Percentiles rank a stretch among this genome's conserved stretches.
Evolutionary conservation across 1,139 yeast genomes (phyloP).

Genomic region (Suhomyces choctaworum): DNA sequence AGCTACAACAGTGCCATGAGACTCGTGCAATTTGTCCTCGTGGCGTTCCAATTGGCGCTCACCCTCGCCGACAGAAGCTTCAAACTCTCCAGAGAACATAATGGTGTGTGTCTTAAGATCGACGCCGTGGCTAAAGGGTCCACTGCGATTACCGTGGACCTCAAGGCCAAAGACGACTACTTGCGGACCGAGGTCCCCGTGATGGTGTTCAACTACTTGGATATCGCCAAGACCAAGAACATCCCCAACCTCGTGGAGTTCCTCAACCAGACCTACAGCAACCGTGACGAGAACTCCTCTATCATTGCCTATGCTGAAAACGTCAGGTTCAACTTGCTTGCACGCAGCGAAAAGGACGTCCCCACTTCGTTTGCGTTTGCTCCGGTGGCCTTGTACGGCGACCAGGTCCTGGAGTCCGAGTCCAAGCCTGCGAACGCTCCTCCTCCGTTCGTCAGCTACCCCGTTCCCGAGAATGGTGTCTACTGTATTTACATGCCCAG

Average conservation of each 20-base stretch:
- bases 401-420: background rate
- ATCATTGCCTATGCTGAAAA: constrained; percentile 7
- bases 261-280: constrained; percentile 13
- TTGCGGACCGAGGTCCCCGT: constrained; percentile 14
- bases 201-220: constrained; percentile 18
- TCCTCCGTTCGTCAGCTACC: constrained; percentile 8
- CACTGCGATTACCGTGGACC: constrained; percentile 12
- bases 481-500: constrained; percentile 19
- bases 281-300: constrained; percentile 8
- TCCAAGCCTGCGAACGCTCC: constrained; percentile 1
- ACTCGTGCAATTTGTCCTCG: constrained; percentile 3
- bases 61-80: constrained; percentile 11
- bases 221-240: constrained; percentile 13
- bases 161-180: constrained; percentile 6
- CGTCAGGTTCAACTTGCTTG: constrained; percentile 11
- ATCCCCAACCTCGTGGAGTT: constrained; percentile 16
- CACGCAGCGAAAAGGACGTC: constrained; percentile 3
- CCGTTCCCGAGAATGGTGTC: constrained; percentile 11
- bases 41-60: constrained; percentile 9
- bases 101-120: constrained; percentile 16
- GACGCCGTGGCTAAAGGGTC: constrained; percentile 8
- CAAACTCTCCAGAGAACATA: constrained; percentile 13
- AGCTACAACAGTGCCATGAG: constrained; percentile 4
- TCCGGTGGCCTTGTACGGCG: constrained; percentile 6
- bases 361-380: constrained; percentile 9